These are phyloP conservation scores for Aspergillus sojae DNA, from an alignment of 2,329 filamentous ascomycete species.

Conservation along the genomic window DNA sequence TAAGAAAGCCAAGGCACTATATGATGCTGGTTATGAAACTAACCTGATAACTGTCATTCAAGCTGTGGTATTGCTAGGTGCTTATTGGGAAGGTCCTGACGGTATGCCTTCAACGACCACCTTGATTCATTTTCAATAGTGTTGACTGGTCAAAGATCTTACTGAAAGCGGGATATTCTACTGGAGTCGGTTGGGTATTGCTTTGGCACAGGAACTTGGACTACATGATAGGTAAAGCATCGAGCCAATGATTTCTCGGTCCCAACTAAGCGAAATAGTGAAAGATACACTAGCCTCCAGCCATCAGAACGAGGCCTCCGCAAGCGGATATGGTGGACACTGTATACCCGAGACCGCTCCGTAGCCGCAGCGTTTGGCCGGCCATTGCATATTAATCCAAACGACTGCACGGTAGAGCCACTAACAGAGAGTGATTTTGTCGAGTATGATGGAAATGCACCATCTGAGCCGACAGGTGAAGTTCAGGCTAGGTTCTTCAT, in stretches of 20 bases:
- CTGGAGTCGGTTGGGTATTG: slow-evolving; percentile 20
- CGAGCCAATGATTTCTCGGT: neutral
- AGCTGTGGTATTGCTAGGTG: slow-evolving; percentile 14
- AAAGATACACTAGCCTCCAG: slow-evolving; percentile 9
- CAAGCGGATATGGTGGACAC: slow-evolving; percentile 21
- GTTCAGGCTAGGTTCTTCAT: slow-evolving; percentile 13
- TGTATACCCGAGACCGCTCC: slow-evolving; percentile 19
- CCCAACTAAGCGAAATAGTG: slow-evolving; percentile 3
- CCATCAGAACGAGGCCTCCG: slow-evolving; percentile 8
- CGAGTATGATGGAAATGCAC: slow-evolving; percentile 8
- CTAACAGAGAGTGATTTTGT: slow-evolving; percentile 14
- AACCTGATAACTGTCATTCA: slow-evolving; percentile 9
- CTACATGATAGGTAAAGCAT: slow-evolving; percentile 11
- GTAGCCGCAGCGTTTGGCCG: slow-evolving; percentile 21
- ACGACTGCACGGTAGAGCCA: slow-evolving; percentile 13
- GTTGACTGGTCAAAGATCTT: slow-evolving; percentile 14
- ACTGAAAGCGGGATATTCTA: slow-evolving; percentile 20
- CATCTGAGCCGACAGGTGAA: neutral
- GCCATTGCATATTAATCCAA: slow-evolving; percentile 16
- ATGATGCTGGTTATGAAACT: slow-evolving; percentile 17
- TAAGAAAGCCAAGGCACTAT: slow-evolving; percentile 18
- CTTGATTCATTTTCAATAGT: neutral
- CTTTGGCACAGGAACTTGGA: slow-evolving; percentile 15
- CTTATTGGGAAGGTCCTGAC: slow-evolving; percentile 20
- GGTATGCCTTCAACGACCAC: slow-evolving; percentile 6